phyloP scores from a whole-genome alignment of 2,329 filamentous ascomycete genomes.

The Leptographium wingfieldii region DNA sequence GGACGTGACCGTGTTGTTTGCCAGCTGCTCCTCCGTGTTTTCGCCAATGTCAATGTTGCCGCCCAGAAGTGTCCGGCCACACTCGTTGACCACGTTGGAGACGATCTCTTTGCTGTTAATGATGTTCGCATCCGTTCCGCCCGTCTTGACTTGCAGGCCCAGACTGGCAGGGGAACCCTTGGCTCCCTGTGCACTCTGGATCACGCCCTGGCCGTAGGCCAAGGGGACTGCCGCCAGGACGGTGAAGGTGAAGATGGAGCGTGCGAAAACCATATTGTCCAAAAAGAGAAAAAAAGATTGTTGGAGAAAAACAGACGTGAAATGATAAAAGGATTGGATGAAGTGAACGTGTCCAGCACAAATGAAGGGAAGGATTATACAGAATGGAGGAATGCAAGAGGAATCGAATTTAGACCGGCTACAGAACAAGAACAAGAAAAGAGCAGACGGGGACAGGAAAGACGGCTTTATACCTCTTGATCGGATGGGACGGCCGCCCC shows the following conservation, averaged over 20 bases:
- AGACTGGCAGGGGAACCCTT: conserved; percentile 1
- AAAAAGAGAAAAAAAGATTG: background rate
- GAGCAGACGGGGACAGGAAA: background rate
- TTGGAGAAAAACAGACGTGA: background rate
- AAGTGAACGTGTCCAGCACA: background rate
- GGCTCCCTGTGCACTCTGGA: conserved; percentile 7
- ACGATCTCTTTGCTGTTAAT: conserved; percentile 42
- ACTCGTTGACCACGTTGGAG: conserved; percentile 41
- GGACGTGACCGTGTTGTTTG: conserved; percentile 31
- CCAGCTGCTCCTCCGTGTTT: conserved; percentile 38
- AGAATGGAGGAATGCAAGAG: background rate
- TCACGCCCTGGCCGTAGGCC: conserved; percentile 6
- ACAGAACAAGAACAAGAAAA: background rate
- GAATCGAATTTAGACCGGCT: background rate
- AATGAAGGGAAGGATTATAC: background rate
- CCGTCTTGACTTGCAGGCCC: conserved; percentile 34
- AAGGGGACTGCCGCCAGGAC: conserved; percentile 3
- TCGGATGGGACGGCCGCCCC: background rate
- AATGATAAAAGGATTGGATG: background rate
- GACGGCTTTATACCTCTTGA: background rate
- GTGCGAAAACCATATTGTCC: background rate
- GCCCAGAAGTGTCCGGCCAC: conserved; percentile 44
- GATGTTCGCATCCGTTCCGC: conserved; percentile 43
- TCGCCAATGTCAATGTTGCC: conserved; percentile 51
- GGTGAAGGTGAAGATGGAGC: conserved; percentile 2